Evolutionary conservation across 2,329 filamentous ascomycete species (phyloP), one percentile per base, ranked within the genome.

Genomic region (Botrytis galanthina): DNA sequence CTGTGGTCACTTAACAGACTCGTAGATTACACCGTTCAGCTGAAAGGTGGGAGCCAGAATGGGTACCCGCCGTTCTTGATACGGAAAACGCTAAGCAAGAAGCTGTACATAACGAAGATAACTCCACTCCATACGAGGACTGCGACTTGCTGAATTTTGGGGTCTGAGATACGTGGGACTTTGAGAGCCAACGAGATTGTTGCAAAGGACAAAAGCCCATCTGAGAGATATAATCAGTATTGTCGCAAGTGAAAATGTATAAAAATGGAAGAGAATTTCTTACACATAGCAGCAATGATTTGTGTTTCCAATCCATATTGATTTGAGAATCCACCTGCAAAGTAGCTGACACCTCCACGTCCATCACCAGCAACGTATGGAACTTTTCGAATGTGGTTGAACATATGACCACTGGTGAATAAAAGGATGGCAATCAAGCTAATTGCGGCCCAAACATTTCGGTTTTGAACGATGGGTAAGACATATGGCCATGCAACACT

Each of bases 381-480:
- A 4, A 97, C 93, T 82, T 96, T 95, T 78, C 97, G 90, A 81
- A 99, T 99, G 81, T 98, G 95, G 83, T 98, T 99, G 88, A 97
- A 99, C 97, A 99, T 99, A 84, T 98, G 95, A 57, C 96, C 97
- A 79, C 93, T 96, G 64, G 92, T 98, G 84, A 98, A 99, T 73
- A 98, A 86, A 60, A 99, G 88, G 76, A 99, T 95, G 22, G 91
- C 87, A 79, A 98, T 94, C 78, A 99, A 85, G 83, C 93, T 97
- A 79, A 97, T 83, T 35, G 93, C 93, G 37, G 95, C 95, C 96
- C 96, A 99, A 29, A 98, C 84, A 80, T 97, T 98, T 78, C 95
- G 92, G 85, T 92, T 98, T 82, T 94, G 93, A 51, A 98, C 82
- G 74, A 98, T 80, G 4, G 95, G 95, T 18, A 95, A 81, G 20